Evolutionary conservation across 495 filamentous ascomycete genomes (phyloP), one percentile per base, ranked within the genome.

Genomic region (Aspergillus diversus): DNA sequence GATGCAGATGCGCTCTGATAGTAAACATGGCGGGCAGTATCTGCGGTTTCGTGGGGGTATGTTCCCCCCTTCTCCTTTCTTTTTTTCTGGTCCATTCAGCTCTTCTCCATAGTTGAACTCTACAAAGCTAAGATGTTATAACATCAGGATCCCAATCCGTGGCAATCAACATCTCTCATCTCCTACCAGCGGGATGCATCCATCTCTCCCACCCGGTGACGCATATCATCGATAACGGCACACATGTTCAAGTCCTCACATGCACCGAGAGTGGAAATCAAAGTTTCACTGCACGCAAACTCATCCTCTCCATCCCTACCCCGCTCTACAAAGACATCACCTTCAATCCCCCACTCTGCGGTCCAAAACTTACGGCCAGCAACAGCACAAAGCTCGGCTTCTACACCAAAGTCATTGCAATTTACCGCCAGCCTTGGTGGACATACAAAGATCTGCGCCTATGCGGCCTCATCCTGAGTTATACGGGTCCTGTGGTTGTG

Each of bases 401-500:
- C 60, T 78, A 74, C 59, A 74, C 67, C 50, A 78, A 80, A 51
- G 63, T 71, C 3, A 72, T 77, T 16, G 57, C 79, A 1, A 59
- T 71, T 17, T 83, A 71, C 57, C 33, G 61, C 4, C 34, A 33
- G 2, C 78, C 80, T 1, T 83, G 73, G 68, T 84, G 81, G 81
- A 65, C 61, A 1, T 60, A 71, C 0, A 31, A 70, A 63, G 56
- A 73, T 11, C 67, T 68, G 53, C 74, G 76, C 13, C 21, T 27
- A 27, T 27, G 21, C 21, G 75, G 76, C 0, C 68, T 78, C 50
- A 66, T 70, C 3, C 69, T 69, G 13, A 67, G 58, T 3, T 72
- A 63, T 32, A 63, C 48, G 6, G 80, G 76, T 0, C 79, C 80
- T 2, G 70, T 73, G 2, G 60, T 66, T 5, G 69, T 82, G 8